Base-by-base conservation (phyloP, 2,329 filamentous ascomycete species). In the Xylariaceae sp. region DNA sequence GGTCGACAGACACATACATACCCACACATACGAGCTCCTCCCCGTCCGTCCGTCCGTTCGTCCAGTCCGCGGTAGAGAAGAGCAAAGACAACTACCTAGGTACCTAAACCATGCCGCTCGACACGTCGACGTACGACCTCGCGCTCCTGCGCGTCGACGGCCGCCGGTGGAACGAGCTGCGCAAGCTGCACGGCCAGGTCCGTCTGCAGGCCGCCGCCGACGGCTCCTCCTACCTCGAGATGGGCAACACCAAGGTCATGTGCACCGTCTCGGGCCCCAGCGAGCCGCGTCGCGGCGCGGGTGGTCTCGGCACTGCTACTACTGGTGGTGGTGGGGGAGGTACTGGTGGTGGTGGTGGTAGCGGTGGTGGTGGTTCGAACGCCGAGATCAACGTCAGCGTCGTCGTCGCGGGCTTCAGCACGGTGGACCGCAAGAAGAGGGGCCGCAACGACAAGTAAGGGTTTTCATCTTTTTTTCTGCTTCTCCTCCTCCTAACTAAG, bases 181-280 rank as follows among this genome's bases (percentile, higher is more conserved):
- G 92, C 18, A 80, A 86, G 6, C 74, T 94, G 32, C 79, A 87
- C 54, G 90, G 84, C 30, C 85, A 93, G 61, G 88, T 98, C 55
- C 84, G 83, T 42, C 95, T 88, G 1, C 92, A 95, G 61, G 82
- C 89, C 40, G 83, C 89, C 31, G 88, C 89, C 35, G 92, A 96
- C 50, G 92, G 92, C 22, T 94, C 85, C 28, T 86, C 83, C 41
- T 94, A 94, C 61, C 77, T 96, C 38, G 87, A 94, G 57, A 94
- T 94, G 81, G 92, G 92, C 50, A 94, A 96, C 63, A 98, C 92
- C 15, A 92, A 94, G 57, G 82, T 98, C 48, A 85, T 96, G 63
- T 95, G 90, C 62, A 87, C 89, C 16, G 80, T 98, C 30, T 78
- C 80, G 2, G 92, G 92, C 0, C 92, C 92, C 0, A 77, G 75